Evolutionary conservation across 2,329 filamentous ascomycete genomes (phyloP).

Genomic region (Plenodomus biglobosus): DNA sequence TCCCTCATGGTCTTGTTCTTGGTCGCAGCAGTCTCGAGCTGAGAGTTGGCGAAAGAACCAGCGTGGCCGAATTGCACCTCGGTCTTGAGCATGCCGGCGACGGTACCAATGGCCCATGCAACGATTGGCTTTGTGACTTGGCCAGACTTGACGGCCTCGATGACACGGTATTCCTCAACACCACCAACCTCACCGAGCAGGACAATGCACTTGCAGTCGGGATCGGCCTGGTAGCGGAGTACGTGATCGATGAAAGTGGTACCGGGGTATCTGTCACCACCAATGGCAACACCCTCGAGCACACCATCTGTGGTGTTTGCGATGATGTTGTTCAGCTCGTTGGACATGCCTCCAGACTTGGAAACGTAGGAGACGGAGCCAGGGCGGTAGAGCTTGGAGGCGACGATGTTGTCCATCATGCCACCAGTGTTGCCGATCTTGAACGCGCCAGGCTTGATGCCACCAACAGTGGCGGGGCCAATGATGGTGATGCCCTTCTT

Average conservation of each 20-base stretch:
- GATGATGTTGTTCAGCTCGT: constrained; percentile 99
- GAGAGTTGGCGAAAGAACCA: constrained; percentile 97
- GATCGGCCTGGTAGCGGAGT: constrained; percentile 93
- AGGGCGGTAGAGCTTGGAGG: constrained; percentile 99
- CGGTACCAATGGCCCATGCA: constrained; percentile 98
- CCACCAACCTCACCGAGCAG: constrained; percentile 98
- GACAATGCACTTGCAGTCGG: constrained; percentile 95
- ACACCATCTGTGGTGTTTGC: constrained; percentile 96
- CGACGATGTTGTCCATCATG: constrained; percentile 99
- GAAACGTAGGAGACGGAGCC: constrained; percentile 98
- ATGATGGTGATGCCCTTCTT: constrained; percentile 99
- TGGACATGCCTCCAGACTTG: constrained; percentile 99
- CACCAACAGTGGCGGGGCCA: constrained; percentile 95
- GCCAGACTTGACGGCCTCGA: constrained; percentile 94
- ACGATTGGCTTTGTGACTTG: constrained; percentile 98
- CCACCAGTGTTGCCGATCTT: constrained; percentile 99
- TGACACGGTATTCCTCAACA: constrained; percentile 99
- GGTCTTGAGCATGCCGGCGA: constrained; percentile 99
- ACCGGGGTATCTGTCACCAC: constrained; percentile 97
- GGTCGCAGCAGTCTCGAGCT: constrained; percentile 91
- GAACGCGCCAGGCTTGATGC: constrained; percentile 98
- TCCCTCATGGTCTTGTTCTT: constrained; percentile 99
- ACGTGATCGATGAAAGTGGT: constrained; percentile 99
- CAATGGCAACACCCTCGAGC: constrained; percentile 98
- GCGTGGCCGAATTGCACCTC: constrained; percentile 99